These are phyloP conservation scores for Jatropha curcas DNA, from an alignment of 345 rosid species.

Conservation along the genomic window DNA sequence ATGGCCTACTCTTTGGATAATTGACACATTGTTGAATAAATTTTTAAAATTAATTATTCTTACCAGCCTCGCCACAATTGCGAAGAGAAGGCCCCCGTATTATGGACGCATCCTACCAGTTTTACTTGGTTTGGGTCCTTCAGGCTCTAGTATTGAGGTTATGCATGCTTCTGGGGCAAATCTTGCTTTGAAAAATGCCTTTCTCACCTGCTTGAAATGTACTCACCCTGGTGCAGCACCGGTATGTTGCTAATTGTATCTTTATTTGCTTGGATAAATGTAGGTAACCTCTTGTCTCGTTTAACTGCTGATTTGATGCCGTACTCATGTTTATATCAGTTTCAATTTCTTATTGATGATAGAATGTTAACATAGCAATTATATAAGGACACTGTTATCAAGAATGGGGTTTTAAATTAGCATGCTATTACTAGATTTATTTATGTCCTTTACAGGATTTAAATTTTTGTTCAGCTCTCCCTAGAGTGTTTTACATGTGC, in stretches of 20 bases:
- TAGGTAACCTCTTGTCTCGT: no score
- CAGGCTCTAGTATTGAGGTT: slow-evolving; percentile 56
- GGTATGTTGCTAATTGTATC: slow-evolving; percentile 53
- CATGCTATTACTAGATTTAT: background rate
- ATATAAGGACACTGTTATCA: background rate
- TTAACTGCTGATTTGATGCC: background rate
- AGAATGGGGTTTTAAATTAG: background rate
- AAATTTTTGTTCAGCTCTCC: background rate
- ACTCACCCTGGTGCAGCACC: slow-evolving; percentile 92
- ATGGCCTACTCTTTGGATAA: background rate
- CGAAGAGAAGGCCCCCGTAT: slow-evolving; percentile 80
- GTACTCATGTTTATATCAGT: background rate
- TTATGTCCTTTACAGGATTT: background rate
- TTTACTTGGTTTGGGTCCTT: slow-evolving; percentile 83
- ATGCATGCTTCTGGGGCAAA: slow-evolving; percentile 60
- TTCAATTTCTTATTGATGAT: background rate
- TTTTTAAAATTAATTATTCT: no score
- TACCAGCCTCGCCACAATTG: slow-evolving; percentile 79
- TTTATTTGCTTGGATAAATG: background rate
- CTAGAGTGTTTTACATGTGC: background rate
- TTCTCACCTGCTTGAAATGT: slow-evolving; percentile 73
- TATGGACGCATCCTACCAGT: slow-evolving; percentile 93
- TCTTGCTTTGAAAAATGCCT: slow-evolving; percentile 71
- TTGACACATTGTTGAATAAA: background rate
- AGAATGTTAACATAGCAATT: background rate